Evolutionary conservation across 2,329 filamentous ascomycete genomes (phyloP), one percentile per base, ranked within the genome.

Genomic region (Talaromyces funiculosus): DNA sequence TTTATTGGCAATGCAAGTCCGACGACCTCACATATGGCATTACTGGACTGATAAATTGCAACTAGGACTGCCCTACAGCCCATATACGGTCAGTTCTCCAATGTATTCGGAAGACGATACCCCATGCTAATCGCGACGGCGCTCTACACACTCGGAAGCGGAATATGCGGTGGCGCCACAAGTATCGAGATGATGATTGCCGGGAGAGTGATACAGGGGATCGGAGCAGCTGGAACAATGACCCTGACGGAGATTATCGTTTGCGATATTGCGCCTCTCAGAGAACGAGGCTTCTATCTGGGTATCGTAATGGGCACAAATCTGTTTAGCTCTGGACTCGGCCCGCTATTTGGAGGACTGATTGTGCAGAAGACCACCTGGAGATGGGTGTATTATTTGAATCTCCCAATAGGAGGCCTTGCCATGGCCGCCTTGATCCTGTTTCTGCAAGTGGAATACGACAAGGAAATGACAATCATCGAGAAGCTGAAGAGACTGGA

Each of bases 121-220:
- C 68, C 75, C 26, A 72, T 72, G 16, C 69, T 83, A 0, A 43
- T 67, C 8, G 68, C 78, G 2, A 74, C 82, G 1, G 72, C 69
- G 6, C 61, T 82, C 1, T 84, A 84, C 61, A 74, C 72, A 0
- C 64, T 85, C 0, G 84, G 83, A 0, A 83, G 82, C 57, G 81
- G 77, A 0, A 72, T 87, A 3, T 77, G 73, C 42, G 84, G 82
- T 0, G 78, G 76, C 0, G 80, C 84, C 0, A 73, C 65, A 0
- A 78, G 63, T 7, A 73, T 71, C 0, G 65, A 63, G 0, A 78
- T 80, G 67, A 71, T 88, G 1, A 83, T 88, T 16, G 77, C 74
- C 63, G 82, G 81, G n/a, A 76, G 84, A 0, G 75, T 76, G 0
- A 68, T 87, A 1, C 83, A 86, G 59, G 84, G 85, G 0, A 66